phyloP scores from a whole-genome alignment of 169 alveolate species.

The Eimeria praecox region DNA sequence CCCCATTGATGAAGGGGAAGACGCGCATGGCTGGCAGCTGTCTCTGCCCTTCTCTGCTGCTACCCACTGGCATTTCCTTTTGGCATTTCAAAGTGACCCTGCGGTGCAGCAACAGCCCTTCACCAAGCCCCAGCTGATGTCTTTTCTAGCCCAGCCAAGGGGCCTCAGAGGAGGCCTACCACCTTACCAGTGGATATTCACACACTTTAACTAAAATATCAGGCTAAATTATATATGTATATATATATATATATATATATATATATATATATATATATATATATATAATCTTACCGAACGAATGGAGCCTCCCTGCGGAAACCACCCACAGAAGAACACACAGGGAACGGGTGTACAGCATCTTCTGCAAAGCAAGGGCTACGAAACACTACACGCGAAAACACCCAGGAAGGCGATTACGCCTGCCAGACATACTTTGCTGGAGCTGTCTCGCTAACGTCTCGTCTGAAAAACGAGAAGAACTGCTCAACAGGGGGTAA shows the following conservation, averaged over 20 bases:
- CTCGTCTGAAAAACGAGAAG: constrained; percentile 37
- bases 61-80: constrained; percentile 26
- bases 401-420: not conserved
- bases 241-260: not conserved
- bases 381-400: not conserved
- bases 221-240: no score
- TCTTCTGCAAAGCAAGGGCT: not conserved
- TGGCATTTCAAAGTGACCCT: constrained; percentile 47
- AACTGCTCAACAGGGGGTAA: not conserved
- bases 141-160: not conserved
- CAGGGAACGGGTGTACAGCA: not conserved
- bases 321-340: not conserved
- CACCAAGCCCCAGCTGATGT: not conserved
- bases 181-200: not conserved
- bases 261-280: not conserved
- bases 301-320: constrained; percentile 51
- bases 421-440: not conserved
- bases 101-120: not conserved
- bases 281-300: not conserved
- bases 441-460: constrained; percentile 10
- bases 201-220: not conserved
- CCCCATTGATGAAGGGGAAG: constrained; percentile 52
- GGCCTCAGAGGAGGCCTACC: not conserved
- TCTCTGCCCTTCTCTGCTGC: not conserved
- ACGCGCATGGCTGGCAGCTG: constrained; percentile 55